A percentile compares a stretch with the other conserved stretches of the same genome.
Evolutionary conservation across 441 rosid genomes (phyloP).

Genomic region (Sinapis alba): DNA sequence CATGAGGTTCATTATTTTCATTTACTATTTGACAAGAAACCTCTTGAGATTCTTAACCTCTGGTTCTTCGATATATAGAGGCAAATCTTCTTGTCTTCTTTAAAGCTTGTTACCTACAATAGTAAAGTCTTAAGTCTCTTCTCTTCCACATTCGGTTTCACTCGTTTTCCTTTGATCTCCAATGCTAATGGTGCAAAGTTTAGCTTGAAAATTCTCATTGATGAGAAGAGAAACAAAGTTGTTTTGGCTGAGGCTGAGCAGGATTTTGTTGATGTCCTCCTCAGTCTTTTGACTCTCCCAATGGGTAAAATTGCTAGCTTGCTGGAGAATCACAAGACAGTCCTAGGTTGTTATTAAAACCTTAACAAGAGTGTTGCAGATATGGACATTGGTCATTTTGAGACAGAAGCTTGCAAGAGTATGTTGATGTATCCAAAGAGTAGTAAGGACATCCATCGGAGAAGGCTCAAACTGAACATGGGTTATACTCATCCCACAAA

Average conservation of each 20-base stretch:
- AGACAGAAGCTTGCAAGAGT: not conserved
- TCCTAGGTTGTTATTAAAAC: slow-evolving; percentile 9
- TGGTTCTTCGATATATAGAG: not conserved
- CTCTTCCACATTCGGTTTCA: not conserved
- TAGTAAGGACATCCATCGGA: not conserved
- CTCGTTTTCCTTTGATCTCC: not conserved
- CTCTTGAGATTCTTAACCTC: slow-evolving; percentile 9
- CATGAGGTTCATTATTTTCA: not conserved
- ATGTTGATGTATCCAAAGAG: slow-evolving; percentile 2
- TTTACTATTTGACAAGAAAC: not conserved
- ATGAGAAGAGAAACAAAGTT: slow-evolving; percentile 23
- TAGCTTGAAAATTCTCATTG: slow-evolving; percentile 27
- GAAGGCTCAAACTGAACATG: slow-evolving; percentile 14
- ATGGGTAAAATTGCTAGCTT: not conserved
- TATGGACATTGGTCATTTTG: not conserved
- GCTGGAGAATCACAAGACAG: not conserved
- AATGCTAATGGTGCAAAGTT: slow-evolving; percentile 6
- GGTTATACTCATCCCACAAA: not conserved
- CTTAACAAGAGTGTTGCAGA: slow-evolving; percentile 9
- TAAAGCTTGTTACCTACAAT: not conserved
- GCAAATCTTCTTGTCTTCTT: not conserved
- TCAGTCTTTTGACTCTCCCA: slow-evolving; percentile 19
- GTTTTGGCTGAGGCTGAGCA: slow-evolving; percentile 28
- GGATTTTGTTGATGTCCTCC: slow-evolving; percentile 23
- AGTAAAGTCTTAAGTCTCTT: not conserved